Evolutionary conservation across 139 green algal genomes (phyloP).

Genomic region (Chlamydomonas schloesseri): DNA sequence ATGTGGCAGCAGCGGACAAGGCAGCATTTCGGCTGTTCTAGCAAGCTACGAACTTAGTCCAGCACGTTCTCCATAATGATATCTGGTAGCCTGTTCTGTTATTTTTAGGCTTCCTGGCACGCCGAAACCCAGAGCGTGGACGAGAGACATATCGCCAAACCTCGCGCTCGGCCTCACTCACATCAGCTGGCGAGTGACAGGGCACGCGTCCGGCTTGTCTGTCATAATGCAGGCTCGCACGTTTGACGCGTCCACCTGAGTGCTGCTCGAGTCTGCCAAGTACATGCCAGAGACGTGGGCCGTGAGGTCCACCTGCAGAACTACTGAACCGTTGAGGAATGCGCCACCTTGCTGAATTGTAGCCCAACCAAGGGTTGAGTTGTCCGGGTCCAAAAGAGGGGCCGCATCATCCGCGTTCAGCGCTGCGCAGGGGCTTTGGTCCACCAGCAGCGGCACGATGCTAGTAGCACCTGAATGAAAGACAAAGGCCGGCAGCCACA

Average conservation of each 20-base stretch:
- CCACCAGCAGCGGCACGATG: neutral
- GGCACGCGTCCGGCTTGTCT: neutral
- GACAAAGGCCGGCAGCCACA: no score
- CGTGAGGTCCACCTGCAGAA: neutral
- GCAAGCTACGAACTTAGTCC: neutral
- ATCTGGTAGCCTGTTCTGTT: no score
- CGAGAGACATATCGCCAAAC: no score
- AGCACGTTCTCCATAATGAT: no score
- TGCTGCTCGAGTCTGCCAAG: neutral
- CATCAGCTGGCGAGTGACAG: neutral
- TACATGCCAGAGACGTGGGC: neutral
- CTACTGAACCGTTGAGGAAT: neutral
- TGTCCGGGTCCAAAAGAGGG: neutral
- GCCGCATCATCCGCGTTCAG: conserved; percentile 13
- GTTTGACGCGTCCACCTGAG: neutral
- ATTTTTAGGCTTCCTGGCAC: no score
- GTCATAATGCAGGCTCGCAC: neutral
- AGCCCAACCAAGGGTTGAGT: neutral
- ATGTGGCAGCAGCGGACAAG: neutral
- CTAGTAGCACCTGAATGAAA: neutral
- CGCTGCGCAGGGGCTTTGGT: neutral
- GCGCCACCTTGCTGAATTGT: neutral
- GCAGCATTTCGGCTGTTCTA: no score
- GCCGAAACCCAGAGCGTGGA: no score
- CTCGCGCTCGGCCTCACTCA: no score